Evolutionary conservation across 1,284 basidiomycete species (phyloP).

Genomic region (Microbotryum saponariae): DNA sequence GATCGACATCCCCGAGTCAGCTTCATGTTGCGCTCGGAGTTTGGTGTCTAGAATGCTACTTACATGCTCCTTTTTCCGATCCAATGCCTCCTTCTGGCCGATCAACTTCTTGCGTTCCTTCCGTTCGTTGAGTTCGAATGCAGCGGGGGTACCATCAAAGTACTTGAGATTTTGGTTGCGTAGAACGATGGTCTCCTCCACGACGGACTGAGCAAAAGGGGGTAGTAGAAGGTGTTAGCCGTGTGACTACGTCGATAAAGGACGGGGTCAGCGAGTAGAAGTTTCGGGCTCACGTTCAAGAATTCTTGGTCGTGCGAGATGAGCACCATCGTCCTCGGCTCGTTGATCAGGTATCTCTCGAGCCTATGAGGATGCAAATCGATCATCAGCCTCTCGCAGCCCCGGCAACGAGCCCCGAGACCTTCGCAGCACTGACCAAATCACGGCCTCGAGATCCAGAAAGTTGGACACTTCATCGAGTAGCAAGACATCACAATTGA

Average conservation of each 20-base stretch:
- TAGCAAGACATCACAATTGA: conserved; percentile 45
- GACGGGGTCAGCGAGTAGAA: too few species aligned
- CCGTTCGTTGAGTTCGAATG: conserved; percentile 51
- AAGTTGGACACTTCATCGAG: conserved; percentile 48
- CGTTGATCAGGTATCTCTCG: conserved; percentile 50
- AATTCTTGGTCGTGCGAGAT: conserved; percentile 67
- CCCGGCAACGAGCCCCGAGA: conserved; percentile 38
- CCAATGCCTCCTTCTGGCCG: conserved; percentile 52
- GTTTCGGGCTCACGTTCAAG: conserved; percentile 44
- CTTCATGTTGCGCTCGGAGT: background rate
- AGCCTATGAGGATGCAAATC: conserved; percentile 35
- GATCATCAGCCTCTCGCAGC: conserved; percentile 21
- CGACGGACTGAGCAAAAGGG: conserved; percentile 39
- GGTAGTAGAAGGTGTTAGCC: too few species aligned
- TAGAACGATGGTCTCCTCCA: conserved; percentile 60
- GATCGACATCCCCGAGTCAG: background rate
- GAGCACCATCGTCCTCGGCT: conserved; percentile 51
- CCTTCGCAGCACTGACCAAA: background rate
- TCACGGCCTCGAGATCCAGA: conserved; percentile 30
- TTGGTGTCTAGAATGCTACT: conserved; percentile 4
- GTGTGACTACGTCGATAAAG: too few species aligned
- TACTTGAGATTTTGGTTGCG: conserved; percentile 53
- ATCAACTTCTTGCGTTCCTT: conserved; percentile 50
- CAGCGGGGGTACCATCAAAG: conserved; percentile 50
- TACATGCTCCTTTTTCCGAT: conserved; percentile 51